phyloP scores from a whole-genome alignment of 2,329 filamentous ascomycete genomes.

The Lecanicillium sp. region DNA sequence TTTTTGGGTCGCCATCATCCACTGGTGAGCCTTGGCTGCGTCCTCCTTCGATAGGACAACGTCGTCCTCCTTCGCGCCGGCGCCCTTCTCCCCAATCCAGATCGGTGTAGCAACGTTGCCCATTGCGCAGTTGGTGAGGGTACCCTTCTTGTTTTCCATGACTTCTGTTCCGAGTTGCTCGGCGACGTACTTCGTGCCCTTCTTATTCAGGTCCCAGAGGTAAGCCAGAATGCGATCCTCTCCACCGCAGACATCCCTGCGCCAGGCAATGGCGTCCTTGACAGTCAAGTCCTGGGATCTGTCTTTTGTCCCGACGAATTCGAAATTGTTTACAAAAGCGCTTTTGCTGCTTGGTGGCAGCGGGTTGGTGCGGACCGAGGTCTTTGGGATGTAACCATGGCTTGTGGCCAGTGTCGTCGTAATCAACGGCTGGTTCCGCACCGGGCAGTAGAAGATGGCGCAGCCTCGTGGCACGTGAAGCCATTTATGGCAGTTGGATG shows the following conservation, averaged over 20 bases:
- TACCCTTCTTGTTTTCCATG: slow-evolving; percentile 58
- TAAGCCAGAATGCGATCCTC: slow-evolving; percentile 65
- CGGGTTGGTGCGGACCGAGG: slow-evolving; percentile 29
- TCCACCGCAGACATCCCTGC: slow-evolving; percentile 62
- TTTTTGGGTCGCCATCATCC: slow-evolving; percentile 50
- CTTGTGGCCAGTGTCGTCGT: slow-evolving; percentile 72
- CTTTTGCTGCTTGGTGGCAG: slow-evolving; percentile 43
- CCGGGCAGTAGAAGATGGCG: slow-evolving; percentile 73
- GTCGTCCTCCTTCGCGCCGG: slow-evolving; percentile 23
- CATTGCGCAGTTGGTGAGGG: slow-evolving; percentile 62
- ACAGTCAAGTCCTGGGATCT: slow-evolving; percentile 66
- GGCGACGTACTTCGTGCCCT: slow-evolving; percentile 57
- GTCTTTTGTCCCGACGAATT: slow-evolving; percentile 72
- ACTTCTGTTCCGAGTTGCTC: slow-evolving; percentile 61
- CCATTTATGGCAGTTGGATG: slow-evolving; percentile 90
- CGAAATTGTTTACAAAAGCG: slow-evolving; percentile 63
- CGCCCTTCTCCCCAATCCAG: slow-evolving; percentile 23
- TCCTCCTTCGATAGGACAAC: slow-evolving; percentile 27
- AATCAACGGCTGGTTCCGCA: slow-evolving; percentile 69
- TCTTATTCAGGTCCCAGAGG: slow-evolving; percentile 53
- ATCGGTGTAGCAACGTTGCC: slow-evolving; percentile 70
- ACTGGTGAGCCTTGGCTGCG: slow-evolving; percentile 41
- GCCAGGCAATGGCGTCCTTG: slow-evolving; percentile 65
- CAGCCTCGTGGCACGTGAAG: slow-evolving; percentile 73
- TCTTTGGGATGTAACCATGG: slow-evolving; percentile 61